Conservation (phyloP, 2,329 filamentous ascomycete species). For the Thielaviopsis punctulata region DNA sequence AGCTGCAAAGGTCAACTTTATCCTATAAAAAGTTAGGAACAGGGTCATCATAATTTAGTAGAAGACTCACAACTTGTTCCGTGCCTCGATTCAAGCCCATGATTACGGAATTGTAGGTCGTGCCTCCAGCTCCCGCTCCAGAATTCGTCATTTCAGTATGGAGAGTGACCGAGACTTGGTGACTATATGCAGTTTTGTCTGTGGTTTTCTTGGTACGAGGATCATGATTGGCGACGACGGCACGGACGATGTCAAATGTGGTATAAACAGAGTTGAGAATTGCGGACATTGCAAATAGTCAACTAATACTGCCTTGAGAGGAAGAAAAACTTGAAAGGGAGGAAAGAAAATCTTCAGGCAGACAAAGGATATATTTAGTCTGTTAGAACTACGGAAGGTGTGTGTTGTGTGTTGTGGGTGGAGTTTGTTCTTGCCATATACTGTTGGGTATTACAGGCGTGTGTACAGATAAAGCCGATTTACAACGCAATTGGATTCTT, state of each 20-base stretch:
- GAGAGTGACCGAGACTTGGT: conserved; percentile 6
- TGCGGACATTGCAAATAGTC: neutral
- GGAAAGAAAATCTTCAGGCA: neutral
- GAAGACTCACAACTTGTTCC: conserved; percentile 5
- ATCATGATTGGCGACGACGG: conserved; percentile 11
- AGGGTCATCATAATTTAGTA: neutral
- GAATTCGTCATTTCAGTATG: neutral
- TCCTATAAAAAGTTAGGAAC: neutral
- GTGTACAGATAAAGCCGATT: neutral
- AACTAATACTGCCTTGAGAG: neutral
- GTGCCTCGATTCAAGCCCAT: conserved; percentile 4
- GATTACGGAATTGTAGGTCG: conserved; percentile 3
- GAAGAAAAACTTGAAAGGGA: neutral
- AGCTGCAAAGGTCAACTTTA: conserved; percentile 6
- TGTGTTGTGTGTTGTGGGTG: neutral
- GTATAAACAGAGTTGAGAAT: conserved; percentile 4
- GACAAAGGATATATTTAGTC: neutral
- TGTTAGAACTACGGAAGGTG: neutral
- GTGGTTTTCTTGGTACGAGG: conserved; percentile 9
- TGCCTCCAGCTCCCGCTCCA: neutral
- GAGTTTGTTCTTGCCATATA: neutral
- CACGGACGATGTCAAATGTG: conserved; percentile 6
- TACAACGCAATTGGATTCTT: too few relatives aligned
- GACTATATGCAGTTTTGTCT: conserved; percentile 6
- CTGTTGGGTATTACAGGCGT: neutral